A percentile compares a stretch with the other conserved stretches of the same genome.
Evolutionary conservation across 1,284 basidiomycete genomes (phyloP).

Genomic region (Termitomyces sp.): DNA sequence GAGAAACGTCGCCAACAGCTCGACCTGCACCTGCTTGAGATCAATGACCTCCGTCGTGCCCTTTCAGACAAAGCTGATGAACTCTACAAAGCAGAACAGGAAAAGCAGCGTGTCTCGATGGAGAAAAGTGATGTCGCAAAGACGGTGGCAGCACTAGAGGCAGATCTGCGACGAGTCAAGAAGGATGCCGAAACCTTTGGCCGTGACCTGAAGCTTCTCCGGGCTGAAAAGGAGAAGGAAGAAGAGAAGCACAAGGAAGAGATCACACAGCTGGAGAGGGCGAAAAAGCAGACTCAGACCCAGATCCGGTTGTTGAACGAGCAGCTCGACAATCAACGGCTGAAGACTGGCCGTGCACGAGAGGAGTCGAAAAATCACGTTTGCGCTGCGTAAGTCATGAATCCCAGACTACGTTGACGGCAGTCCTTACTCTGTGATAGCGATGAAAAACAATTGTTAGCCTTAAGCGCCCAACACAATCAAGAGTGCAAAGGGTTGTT

Average conservation of each 20-base stretch:
- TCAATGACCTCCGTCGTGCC: constrained; percentile 64
- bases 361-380: constrained; percentile 50
- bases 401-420: neutral
- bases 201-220: constrained; percentile 64
- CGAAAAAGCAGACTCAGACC: constrained; percentile 59
- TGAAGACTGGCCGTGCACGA: constrained; percentile 38
- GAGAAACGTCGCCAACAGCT: constrained; percentile 68
- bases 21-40: constrained; percentile 63
- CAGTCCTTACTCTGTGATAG: constrained; percentile 27
- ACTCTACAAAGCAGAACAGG: constrained; percentile 54
- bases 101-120: constrained; percentile 53
- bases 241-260: constrained; percentile 54
- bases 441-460: constrained; percentile 47
- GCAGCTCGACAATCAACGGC: constrained; percentile 58
- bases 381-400: constrained; percentile 47
- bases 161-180: constrained; percentile 65
- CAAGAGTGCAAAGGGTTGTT: constrained; percentile 85
- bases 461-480: constrained; percentile 66
- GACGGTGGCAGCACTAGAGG: constrained; percentile 59
- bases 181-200: constrained; percentile 71
- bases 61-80: constrained; percentile 60
- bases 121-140: constrained; percentile 62
- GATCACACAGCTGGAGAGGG: constrained; percentile 46
- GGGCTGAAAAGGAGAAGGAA: constrained; percentile 59
- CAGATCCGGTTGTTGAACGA: constrained; percentile 65